Conservation (phyloP, 2,329 filamentous ascomycete genomes). For the Sporothrix variecibatus region DNA sequence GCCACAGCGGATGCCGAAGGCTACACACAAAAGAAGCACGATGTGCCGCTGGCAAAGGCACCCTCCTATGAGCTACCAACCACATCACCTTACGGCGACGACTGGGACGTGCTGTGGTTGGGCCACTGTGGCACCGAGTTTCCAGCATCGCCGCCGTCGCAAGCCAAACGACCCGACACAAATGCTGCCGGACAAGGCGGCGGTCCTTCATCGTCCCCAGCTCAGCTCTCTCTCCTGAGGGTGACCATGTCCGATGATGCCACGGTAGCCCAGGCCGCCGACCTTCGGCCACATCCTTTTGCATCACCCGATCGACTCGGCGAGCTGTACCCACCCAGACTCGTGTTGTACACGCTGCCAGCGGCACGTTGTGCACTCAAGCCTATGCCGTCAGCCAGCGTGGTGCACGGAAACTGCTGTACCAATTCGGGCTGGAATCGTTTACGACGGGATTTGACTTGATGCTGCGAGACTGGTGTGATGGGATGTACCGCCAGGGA, state of each 20-base stretch:
- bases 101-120: slow-evolving; percentile 57
- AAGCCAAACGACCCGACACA: slow-evolving; percentile 7
- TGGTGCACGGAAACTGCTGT: slow-evolving; percentile 48
- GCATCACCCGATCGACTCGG: slow-evolving; percentile 36
- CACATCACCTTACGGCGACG: slow-evolving; percentile 49
- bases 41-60: slow-evolving; percentile 25
- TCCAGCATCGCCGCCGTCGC: slow-evolving; percentile 28
- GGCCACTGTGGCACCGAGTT: slow-evolving; percentile 50
- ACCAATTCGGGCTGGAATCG: slow-evolving; percentile 46
- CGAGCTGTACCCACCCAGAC: slow-evolving; percentile 45
- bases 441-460: slow-evolving; percentile 47
- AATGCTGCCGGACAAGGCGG: neutral
- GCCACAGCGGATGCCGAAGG: slow-evolving; percentile 27
- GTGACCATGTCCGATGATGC: slow-evolving; percentile 36
- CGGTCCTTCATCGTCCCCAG: neutral
- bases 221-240: slow-evolving; percentile 23
- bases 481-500: slow-evolving; percentile 35
- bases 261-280: slow-evolving; percentile 40
- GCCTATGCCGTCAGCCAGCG: slow-evolving; percentile 48
- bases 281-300: slow-evolving; percentile 43
- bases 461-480: slow-evolving; percentile 50
- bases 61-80: slow-evolving; percentile 28
- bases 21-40: slow-evolving; percentile 17
- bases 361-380: slow-evolving; percentile 44
- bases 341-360: slow-evolving; percentile 46